Evolutionary conservation across 2,329 filamentous ascomycete species (phyloP).

Genomic region (Claviceps citrina): DNA sequence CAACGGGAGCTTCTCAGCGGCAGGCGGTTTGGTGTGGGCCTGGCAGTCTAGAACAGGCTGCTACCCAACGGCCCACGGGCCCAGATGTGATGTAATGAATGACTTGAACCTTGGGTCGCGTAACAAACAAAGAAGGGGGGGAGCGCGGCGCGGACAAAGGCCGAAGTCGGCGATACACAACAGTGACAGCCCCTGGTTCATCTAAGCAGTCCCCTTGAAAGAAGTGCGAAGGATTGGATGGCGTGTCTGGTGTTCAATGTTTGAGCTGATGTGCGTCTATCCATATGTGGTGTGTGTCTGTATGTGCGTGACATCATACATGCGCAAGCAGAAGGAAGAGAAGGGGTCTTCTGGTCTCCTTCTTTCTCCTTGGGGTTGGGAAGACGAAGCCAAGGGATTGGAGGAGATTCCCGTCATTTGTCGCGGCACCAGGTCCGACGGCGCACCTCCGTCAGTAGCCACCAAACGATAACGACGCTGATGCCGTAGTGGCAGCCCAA

Average conservation of each 20-base stretch:
- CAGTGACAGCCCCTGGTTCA: neutral
- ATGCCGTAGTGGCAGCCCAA: neutral
- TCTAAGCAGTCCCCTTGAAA: neutral
- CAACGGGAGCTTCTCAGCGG: slow-evolving; percentile 2
- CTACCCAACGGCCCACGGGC: no score
- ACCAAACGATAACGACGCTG: no score
- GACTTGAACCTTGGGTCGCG: neutral
- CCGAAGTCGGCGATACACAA: neutral
- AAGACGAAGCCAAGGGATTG: no score
- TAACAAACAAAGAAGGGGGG: neutral
- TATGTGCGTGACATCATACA: no score
- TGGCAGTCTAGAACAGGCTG: neutral
- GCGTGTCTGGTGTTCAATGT: neutral
- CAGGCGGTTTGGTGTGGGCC: neutral
- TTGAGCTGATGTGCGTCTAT: neutral
- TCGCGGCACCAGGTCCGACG: no score
- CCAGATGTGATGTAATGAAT: neutral
- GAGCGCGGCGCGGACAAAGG: neutral
- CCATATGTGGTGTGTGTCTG: neutral
- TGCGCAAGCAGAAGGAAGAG: no score
- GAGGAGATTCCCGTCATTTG: no score
- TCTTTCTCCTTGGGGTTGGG: no score
- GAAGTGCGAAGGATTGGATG: neutral
- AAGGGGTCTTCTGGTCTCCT: no score
- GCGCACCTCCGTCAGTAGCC: no score